Conservation (phyloP, 2,329 filamentous ascomycete species). For the Capronia coronata region DNA sequence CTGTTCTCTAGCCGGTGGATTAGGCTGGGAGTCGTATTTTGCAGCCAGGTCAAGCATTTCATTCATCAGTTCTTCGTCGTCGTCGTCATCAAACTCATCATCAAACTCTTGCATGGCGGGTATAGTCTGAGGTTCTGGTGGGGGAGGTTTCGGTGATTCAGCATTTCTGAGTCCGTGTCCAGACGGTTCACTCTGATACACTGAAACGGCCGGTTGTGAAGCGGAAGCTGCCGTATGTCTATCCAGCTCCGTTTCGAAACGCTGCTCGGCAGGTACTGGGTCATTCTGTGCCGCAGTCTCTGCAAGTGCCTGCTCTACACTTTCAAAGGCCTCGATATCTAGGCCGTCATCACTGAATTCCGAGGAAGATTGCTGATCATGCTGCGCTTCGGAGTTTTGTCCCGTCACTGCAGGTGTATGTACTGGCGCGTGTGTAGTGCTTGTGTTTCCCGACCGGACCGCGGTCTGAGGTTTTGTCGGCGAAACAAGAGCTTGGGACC, state of each 20-base stretch:
- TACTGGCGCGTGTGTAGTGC: neutral
- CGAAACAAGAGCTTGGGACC: conserved; percentile 17
- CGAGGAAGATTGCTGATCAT: conserved; percentile 10
- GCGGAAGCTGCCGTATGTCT: neutral
- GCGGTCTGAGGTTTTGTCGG: conserved; percentile 13
- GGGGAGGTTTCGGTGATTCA: neutral
- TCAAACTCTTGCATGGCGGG: conserved; percentile 9
- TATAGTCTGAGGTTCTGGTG: neutral
- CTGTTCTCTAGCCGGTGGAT: neutral
- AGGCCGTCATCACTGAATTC: conserved; percentile 46
- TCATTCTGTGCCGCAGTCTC: conserved; percentile 9
- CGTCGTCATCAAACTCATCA: conserved; percentile 31
- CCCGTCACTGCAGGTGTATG: neutral
- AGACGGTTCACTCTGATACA: neutral
- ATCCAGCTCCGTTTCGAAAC: neutral
- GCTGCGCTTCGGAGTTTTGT: neutral
- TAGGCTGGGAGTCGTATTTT: conserved; percentile 23
- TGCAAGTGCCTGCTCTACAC: conserved; percentile 30
- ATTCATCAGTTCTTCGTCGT: conserved; percentile 31
- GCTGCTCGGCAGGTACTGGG: neutral
- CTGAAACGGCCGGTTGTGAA: neutral
- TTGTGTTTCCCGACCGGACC: neutral
- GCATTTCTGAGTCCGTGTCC: neutral
- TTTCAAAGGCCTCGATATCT: conserved; percentile 41
- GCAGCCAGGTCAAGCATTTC: conserved; percentile 28